Evolutionary conservation across 129 eudicot species (phyloP).

Genomic region (Artemisia argyi): DNA sequence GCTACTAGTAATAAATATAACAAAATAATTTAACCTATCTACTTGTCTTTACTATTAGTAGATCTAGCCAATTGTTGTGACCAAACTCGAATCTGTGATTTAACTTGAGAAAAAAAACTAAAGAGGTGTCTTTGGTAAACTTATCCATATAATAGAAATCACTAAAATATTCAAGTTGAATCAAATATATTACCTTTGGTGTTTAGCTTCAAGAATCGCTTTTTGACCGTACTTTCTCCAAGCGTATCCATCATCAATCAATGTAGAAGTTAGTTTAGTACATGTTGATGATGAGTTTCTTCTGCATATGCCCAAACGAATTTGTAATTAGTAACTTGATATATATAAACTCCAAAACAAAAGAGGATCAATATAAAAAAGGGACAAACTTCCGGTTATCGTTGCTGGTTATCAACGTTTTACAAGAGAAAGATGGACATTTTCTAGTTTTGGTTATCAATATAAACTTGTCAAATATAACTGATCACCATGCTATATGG

Average conservation of each 20-base stretch:
- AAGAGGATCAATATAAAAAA: no score
- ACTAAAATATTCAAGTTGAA: not conserved
- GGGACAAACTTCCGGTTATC: no score
- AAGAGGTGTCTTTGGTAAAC: not conserved
- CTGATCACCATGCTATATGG: no score
- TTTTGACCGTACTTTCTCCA: slow-evolving; percentile 93
- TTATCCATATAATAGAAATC: not conserved
- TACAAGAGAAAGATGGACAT: no score
- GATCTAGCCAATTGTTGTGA: no score
- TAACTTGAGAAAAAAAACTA: not conserved
- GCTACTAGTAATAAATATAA: no score
- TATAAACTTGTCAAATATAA: no score
- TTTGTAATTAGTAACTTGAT: no score
- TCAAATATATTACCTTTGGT: slow-evolving; percentile 48
- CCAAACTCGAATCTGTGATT: not conserved
- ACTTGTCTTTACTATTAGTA: not conserved
- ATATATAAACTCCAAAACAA: no score
- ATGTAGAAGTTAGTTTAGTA: slow-evolving; percentile 18
- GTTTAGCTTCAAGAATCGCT: slow-evolving; percentile 43
- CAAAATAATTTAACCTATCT: no score
- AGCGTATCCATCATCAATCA: slow-evolving; percentile 59
- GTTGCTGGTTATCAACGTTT: no score
- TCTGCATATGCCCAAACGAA: slow-evolving; percentile 32
- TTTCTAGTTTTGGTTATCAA: no score
- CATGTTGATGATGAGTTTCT: slow-evolving; percentile 34